These are phyloP conservation scores for Lipomyces yamanashiensis DNA, from an alignment of 805 yeast genomes.

Conservation along the genomic window DNA sequence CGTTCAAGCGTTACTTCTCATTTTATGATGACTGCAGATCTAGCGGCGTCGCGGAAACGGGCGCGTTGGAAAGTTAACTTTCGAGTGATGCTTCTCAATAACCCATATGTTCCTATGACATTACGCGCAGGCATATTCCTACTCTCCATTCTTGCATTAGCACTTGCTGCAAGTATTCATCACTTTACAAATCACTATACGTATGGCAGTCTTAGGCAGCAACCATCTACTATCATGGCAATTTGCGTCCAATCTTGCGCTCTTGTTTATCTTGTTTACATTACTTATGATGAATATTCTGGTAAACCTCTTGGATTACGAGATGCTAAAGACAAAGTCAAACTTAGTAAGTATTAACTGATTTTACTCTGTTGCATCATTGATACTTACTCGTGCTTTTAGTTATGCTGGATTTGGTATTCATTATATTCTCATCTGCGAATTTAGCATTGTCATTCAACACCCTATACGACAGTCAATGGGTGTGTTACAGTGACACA, in stretches of 20 bases:
- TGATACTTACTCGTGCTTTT: conserved; percentile 2
- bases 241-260: conserved; percentile 82
- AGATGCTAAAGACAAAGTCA: conserved; percentile 80
- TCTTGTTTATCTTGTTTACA: conserved; percentile 73
- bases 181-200: conserved; percentile 35
- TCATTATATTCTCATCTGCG: conserved; percentile 87
- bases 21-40: conserved; percentile 33
- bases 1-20: conserved; percentile 21
- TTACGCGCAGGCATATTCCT: conserved; percentile 65
- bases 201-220: conserved; percentile 57
- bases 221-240: conserved; percentile 92
- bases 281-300: conserved; percentile 87
- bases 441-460: conserved; percentile 84
- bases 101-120: conserved; percentile 80
- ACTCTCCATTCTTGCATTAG: conserved; percentile 71
- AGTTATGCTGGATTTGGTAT: conserved; percentile 78
- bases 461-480: conserved; percentile 74
- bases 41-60: conserved; percentile 17
- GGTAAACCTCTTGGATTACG: conserved; percentile 92
- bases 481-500: conserved; percentile 64
- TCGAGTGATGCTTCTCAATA: conserved; percentile 63
- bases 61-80: conserved; percentile 60
- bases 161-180: conserved; percentile 67
- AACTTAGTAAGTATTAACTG: conserved; percentile 50
- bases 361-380: background rate